phyloP scores from a whole-genome alignment of 352 stramenopile species.

The Albugo laibachii region DNA sequence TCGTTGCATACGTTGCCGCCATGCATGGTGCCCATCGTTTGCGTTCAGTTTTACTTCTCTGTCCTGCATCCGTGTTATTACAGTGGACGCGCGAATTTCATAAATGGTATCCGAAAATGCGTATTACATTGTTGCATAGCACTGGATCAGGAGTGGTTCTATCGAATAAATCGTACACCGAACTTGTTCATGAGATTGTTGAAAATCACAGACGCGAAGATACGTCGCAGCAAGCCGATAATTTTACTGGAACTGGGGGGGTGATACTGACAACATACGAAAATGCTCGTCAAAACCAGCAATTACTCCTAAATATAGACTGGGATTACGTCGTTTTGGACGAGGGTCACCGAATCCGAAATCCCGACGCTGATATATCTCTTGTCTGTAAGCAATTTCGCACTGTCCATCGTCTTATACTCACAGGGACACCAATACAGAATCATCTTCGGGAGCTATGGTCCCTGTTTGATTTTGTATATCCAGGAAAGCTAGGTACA shows the following conservation, averaged over 20 bases:
- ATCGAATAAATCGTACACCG: constrained; percentile 20
- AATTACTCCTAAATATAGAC: constrained; percentile 76
- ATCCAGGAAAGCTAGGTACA: constrained; percentile 93
- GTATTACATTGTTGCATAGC: constrained; percentile 80
- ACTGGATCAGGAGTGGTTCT: constrained; percentile 36
- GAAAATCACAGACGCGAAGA: background rate
- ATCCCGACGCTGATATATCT: constrained; percentile 94
- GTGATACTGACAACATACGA: constrained; percentile 95
- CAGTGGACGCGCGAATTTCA: constrained; percentile 93
- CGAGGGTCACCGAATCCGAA: constrained; percentile 97
- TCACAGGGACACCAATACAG: constrained; percentile 84
- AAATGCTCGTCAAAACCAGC: constrained; percentile 81
- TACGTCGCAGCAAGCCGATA: constrained; percentile 3
- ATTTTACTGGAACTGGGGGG: constrained; percentile 57
- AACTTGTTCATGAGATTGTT: constrained; percentile 45
- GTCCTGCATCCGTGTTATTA: constrained; percentile 88
- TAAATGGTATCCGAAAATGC: constrained; percentile 81
- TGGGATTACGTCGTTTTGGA: constrained; percentile 98
- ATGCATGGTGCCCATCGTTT: constrained; percentile 35
- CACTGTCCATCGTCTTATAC: constrained; percentile 81
- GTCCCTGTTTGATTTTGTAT: constrained; percentile 98
- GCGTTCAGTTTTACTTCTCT: constrained; percentile 78
- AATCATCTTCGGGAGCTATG: constrained; percentile 95
- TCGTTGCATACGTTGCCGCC: constrained; percentile 64
- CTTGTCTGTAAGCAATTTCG: constrained; percentile 84